Evolutionary conservation across 2,329 filamentous ascomycete species (phyloP).

Genomic region (Truncatella angustata): DNA sequence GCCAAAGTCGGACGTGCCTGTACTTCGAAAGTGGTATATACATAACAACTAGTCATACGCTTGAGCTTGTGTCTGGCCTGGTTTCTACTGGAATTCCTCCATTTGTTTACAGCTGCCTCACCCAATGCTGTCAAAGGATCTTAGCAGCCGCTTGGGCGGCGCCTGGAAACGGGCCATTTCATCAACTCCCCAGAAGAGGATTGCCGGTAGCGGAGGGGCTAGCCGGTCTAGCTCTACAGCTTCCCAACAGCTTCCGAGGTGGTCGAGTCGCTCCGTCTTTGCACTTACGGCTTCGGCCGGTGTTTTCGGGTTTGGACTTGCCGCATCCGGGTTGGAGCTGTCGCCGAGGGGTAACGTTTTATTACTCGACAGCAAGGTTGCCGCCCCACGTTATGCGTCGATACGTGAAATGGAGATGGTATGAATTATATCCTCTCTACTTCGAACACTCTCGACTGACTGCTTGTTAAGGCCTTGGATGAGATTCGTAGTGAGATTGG

Average conservation of each 20-base stretch:
- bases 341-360: conserved; percentile 21
- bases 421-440: conserved; percentile 16
- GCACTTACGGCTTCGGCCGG: conserved; percentile 27
- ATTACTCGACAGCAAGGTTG: conserved; percentile 26
- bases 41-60: too few species aligned
- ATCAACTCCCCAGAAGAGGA: conserved; percentile 14
- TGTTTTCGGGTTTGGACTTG: conserved; percentile 28
- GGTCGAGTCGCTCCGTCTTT: conserved; percentile 28
- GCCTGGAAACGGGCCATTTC: conserved; percentile 18
- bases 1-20: too few species aligned
- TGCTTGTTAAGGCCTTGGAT: conserved; percentile 45
- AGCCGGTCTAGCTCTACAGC: conserved; percentile 14
- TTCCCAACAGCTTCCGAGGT: conserved; percentile 17
- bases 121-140: conserved; percentile 20
- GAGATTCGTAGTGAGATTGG: conserved; percentile 50
- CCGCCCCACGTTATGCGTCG: conserved; percentile 41
- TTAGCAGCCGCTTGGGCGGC: conserved; percentile 17
- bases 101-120: background rate
- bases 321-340: conserved; percentile 21
- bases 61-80: too few species aligned
- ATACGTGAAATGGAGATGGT: conserved; percentile 50
- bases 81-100: background rate
- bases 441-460: background rate
- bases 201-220: conserved; percentile 13
- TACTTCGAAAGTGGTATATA: too few species aligned